phyloP scores from a whole-genome alignment of 2,329 filamentous ascomycete species.

The Claviceps arundinis region DNA sequence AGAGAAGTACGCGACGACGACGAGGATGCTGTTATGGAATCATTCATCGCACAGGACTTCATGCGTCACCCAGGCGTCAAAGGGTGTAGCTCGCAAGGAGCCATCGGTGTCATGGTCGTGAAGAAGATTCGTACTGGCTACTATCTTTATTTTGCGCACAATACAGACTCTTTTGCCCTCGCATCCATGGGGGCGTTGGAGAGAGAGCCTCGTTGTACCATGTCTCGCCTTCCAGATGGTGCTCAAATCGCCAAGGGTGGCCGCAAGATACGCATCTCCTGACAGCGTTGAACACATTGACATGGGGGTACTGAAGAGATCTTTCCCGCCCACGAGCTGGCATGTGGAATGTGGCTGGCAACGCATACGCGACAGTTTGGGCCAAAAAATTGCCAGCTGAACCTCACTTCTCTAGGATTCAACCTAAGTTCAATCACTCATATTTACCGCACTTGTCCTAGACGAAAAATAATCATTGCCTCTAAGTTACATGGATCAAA shows the following conservation, averaged over 20 bases:
- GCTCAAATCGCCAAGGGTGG: conserved; percentile 42
- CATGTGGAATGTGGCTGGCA: neutral
- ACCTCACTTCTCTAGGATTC: neutral
- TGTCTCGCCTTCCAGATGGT: conserved; percentile 58
- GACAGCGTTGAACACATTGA: conserved; percentile 3
- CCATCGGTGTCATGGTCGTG: conserved; percentile 81
- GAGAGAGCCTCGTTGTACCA: conserved; percentile 61
- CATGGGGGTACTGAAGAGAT: neutral
- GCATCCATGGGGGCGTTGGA: conserved; percentile 81
- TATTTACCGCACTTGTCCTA: neutral
- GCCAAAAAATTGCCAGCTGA: too few species aligned
- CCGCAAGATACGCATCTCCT: conserved; percentile 30
- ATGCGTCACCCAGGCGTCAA: conserved; percentile 80
- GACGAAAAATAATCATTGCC: neutral
- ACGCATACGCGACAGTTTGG: neutral
- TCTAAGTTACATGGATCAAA: neutral
- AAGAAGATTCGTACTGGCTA: conserved; percentile 69
- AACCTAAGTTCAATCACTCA: neutral
- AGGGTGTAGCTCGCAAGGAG: conserved; percentile 66
- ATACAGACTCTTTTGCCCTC: conserved; percentile 78
- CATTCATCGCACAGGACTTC: conserved; percentile 79
- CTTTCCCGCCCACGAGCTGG: neutral
- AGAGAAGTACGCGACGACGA: conserved; percentile 54
- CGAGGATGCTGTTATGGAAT: conserved; percentile 60
- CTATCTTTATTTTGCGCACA: conserved; percentile 88